These are phyloP conservation scores for Piloderma croceum DNA, from an alignment of 768 basidiomycete genomes.

Conservation along the genomic window DNA sequence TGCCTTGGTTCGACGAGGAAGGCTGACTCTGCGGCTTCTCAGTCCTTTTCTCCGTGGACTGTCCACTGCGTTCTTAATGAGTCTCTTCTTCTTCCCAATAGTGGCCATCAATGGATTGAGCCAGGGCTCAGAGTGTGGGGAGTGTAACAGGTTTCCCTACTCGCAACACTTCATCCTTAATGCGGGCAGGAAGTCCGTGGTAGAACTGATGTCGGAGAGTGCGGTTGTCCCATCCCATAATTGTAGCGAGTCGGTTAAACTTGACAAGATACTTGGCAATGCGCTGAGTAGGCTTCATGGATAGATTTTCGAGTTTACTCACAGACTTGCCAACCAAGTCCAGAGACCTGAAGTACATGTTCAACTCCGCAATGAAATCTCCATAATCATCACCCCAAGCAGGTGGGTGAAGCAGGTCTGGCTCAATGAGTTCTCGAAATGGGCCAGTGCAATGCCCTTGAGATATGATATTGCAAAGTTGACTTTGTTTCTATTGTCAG, in stretches of 20 bases:
- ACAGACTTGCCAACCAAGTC: too few species aligned
- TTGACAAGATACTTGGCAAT: conserved; percentile 11
- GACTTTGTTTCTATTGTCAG: background rate
- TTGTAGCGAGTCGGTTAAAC: conserved; percentile 7
- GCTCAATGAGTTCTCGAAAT: too few species aligned
- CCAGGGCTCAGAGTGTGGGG: background rate
- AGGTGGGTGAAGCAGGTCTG: too few species aligned
- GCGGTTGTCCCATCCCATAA: conserved; percentile 5
- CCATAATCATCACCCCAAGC: too few species aligned
- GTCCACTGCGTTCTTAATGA: too few species aligned
- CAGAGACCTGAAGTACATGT: too few species aligned
- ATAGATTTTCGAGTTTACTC: too few species aligned
- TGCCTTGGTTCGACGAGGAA: background rate
- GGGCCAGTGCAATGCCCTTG: background rate
- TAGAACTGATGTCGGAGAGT: conserved; percentile 13
- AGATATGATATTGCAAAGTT: background rate
- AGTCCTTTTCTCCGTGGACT: too few species aligned
- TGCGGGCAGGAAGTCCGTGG: conserved; percentile 7
- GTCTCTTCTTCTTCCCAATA: conserved; percentile 14
- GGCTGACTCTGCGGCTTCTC: background rate
- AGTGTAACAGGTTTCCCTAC: conserved; percentile 5
- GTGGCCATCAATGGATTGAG: conserved; percentile 4
- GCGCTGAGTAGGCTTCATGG: too few species aligned
- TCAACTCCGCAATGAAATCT: too few species aligned
- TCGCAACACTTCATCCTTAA: conserved; percentile 9